A percentile compares a stretch with the other conserved stretches of the same genome.
Evolutionary conservation across 2,329 filamentous ascomycete species (phyloP).

Genomic region (Stemphylium lycopersici): DNA sequence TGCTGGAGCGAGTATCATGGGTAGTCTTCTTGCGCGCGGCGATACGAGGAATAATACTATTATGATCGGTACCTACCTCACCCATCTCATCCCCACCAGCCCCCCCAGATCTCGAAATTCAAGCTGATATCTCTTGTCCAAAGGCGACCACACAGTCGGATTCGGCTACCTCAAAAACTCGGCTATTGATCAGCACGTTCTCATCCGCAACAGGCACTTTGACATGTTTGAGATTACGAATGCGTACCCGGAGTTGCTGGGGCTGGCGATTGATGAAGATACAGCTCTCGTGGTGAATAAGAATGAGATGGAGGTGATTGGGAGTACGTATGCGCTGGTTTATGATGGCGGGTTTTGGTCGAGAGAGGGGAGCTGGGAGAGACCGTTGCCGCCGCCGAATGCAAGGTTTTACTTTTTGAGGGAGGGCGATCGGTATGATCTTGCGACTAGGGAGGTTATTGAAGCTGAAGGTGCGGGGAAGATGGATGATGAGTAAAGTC

Average conservation of each 20-base stretch:
- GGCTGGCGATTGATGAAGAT: conserved; percentile 35
- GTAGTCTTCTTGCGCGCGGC: conserved; percentile 29
- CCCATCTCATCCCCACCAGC: too few species aligned
- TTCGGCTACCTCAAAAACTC: conserved; percentile 37
- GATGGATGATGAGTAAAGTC: too few species aligned
- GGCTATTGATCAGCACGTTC: conserved; percentile 35
- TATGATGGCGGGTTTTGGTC: conserved; percentile 37
- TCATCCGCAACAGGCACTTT: conserved; percentile 34
- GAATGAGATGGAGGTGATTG: conserved; percentile 32
- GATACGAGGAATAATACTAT: conserved; percentile 32
- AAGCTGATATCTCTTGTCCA: not conserved
- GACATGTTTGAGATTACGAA: conserved; percentile 33
- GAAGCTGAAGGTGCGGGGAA: not conserved
- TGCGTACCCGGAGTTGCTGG: conserved; percentile 26
- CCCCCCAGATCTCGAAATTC: not conserved
- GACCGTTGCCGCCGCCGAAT: conserved; percentile 17
- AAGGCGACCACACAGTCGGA: conserved; percentile 18
- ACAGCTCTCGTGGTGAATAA: conserved; percentile 30
- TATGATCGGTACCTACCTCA: conserved; percentile 27
- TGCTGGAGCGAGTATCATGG: conserved; percentile 32
- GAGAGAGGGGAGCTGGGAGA: conserved; percentile 28
- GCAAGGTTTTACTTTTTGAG: conserved; percentile 34
- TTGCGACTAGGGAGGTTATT: conserved; percentile 23
- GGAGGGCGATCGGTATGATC: conserved; percentile 28
- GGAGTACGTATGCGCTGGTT: conserved; percentile 33